A percentile compares a stretch with the other conserved stretches of the same genome.
phyloP scores from a whole-genome alignment of 2,329 filamentous ascomycete species.

The Aspergillus neotritici region DNA sequence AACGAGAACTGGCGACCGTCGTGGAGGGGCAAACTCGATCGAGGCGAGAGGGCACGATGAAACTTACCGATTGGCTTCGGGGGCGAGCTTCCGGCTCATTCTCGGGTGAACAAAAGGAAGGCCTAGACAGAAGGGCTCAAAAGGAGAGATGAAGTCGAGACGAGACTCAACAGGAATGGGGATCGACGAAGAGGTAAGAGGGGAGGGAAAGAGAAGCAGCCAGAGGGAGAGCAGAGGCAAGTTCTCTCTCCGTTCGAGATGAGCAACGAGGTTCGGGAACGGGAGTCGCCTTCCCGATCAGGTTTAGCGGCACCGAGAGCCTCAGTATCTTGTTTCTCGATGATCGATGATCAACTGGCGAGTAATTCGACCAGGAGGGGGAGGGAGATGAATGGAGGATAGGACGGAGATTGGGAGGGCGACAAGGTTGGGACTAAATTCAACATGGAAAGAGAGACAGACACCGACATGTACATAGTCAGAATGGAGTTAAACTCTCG shows the following conservation, averaged over 20 bases:
- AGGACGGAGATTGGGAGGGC: too few species aligned
- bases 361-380: too few species aligned
- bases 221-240: constrained; percentile 18
- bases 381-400: too few species aligned
- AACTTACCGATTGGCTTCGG: constrained; percentile 95
- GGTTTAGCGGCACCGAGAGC: constrained; percentile 18
- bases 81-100: constrained; percentile 73
- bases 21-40: constrained; percentile 24
- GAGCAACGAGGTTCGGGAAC: constrained; percentile 24
- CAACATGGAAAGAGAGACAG: too few species aligned
- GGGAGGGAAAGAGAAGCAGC: constrained; percentile 9
- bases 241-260: constrained; percentile 16
- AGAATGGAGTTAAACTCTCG: too few species aligned
- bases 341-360: background rate
- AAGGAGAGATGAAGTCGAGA: constrained; percentile 10
- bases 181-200: constrained; percentile 7
- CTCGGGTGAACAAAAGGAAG: constrained; percentile 24
- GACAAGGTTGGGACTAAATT: too few species aligned
- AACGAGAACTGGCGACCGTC: constrained; percentile 2
- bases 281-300: constrained; percentile 16
- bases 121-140: constrained; percentile 14
- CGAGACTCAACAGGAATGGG: constrained; percentile 22
- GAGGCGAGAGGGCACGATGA: background rate
- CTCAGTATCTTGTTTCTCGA: constrained; percentile 11
- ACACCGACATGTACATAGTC: too few species aligned